These are phyloP conservation scores for Plasmodium cynomolgi DNA, from an alignment of 169 alveolate species.

Conservation along the genomic window DNA sequence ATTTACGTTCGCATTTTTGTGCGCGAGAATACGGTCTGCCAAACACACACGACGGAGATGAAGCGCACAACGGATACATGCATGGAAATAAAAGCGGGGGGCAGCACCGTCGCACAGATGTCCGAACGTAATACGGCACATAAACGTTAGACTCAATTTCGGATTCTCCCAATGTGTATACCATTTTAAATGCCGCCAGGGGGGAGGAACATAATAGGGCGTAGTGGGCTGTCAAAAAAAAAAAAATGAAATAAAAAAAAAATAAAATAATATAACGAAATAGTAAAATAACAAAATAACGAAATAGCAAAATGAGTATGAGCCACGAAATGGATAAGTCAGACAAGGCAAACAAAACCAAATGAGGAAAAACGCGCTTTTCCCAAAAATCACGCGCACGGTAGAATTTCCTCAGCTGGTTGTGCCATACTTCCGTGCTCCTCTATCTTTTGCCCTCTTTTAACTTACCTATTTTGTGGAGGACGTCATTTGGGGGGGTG, in stretches of 20 bases:
- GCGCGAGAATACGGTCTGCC: neutral
- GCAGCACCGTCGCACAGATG: neutral
- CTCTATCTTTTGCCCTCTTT: neutral
- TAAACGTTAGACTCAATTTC: neutral
- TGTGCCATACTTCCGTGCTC: neutral
- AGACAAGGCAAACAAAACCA: neutral
- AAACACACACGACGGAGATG: neutral
- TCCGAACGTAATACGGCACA: neutral
- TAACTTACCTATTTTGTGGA: slow-evolving; percentile 46
- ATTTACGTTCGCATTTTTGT: neutral
- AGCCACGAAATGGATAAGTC: neutral
- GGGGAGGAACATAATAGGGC: slow-evolving; percentile 23
- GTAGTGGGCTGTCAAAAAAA: slow-evolving; percentile 11
- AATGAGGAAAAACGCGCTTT: neutral
- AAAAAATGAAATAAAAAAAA: slow-evolving; percentile 1
- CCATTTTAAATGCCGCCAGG: slow-evolving; percentile 70
- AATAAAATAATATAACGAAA: neutral
- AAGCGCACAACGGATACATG: neutral
- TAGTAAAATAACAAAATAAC: neutral
- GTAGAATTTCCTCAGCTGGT: neutral
- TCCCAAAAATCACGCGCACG: neutral
- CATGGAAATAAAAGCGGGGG: neutral
- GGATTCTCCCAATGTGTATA: neutral
- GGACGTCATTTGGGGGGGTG: neutral
- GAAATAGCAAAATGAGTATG: neutral